Evolutionary conservation across 768 basidiomycete genomes (phyloP).

Genomic region (Pulveroboletus sp.): DNA sequence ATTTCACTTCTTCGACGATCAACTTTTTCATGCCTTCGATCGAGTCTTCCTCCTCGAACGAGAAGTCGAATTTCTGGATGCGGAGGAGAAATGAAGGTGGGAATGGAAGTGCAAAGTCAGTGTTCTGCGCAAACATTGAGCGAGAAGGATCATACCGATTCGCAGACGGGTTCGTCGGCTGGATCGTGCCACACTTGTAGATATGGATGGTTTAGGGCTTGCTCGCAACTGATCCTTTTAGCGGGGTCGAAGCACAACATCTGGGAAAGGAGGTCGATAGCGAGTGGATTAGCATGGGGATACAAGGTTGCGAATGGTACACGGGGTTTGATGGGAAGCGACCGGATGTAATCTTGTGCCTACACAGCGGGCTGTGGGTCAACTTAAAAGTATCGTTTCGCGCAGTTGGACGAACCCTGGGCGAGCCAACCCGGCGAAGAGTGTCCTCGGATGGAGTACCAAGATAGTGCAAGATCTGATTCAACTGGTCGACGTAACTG

Average conservation of each 20-base stretch:
- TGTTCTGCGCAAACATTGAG: neutral
- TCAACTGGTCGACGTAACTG: slow-evolving; percentile 97
- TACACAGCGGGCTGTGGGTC: slow-evolving; percentile 30
- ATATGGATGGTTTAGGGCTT: slow-evolving; percentile 94
- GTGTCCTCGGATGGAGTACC: slow-evolving; percentile 98
- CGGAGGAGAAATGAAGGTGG: neutral
- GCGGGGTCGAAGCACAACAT: slow-evolving; percentile 96
- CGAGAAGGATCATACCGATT: slow-evolving; percentile 46
- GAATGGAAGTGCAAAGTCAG: neutral
- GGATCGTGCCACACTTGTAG: slow-evolving; percentile 97
- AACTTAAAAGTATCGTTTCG: neutral
- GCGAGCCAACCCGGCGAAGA: slow-evolving; percentile 91
- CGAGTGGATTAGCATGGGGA: slow-evolving; percentile 90
- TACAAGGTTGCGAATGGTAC: slow-evolving; percentile 90
- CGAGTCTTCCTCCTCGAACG: slow-evolving; percentile 93
- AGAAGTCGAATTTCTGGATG: slow-evolving; percentile 81
- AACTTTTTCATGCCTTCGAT: slow-evolving; percentile 97
- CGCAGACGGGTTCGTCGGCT: slow-evolving; percentile 86
- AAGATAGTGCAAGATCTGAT: slow-evolving; percentile 97
- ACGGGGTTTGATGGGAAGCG: slow-evolving; percentile 93
- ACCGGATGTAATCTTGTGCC: slow-evolving; percentile 98
- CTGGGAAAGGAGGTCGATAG: slow-evolving; percentile 87
- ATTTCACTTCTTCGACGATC: slow-evolving; percentile 88
- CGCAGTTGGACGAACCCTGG: slow-evolving; percentile 56
- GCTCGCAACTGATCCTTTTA: slow-evolving; percentile 92